Percentiles rank a stretch among this genome's conserved stretches.
These are phyloP conservation scores for Gnomoniopsis smithogilvyi DNA, from an alignment of 2,329 filamentous ascomycete genomes.

Conservation along the genomic window DNA sequence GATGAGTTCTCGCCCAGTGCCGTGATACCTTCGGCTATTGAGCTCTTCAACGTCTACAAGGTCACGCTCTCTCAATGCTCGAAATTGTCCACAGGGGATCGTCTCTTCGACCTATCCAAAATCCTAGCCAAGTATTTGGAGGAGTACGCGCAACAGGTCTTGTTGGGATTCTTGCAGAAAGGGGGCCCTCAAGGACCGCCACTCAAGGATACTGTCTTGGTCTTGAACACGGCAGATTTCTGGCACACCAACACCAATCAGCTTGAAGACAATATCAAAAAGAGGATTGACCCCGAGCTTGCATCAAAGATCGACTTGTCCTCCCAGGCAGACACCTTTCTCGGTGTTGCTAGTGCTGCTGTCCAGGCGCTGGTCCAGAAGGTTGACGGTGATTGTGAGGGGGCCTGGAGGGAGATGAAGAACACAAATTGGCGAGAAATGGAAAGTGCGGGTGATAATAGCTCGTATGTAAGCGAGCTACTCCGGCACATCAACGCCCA, in stretches of 20 bases:
- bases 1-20: slow-evolving; percentile 90
- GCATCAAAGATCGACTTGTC: slow-evolving; percentile 79
- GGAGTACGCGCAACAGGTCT: slow-evolving; percentile 89
- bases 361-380: slow-evolving; percentile 80
- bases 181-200: slow-evolving; percentile 51
- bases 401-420: slow-evolving; percentile 93
- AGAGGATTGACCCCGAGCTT: slow-evolving; percentile 78
- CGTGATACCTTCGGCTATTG: slow-evolving; percentile 90
- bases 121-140: slow-evolving; percentile 92
- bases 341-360: slow-evolving; percentile 87
- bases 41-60: slow-evolving; percentile 96
- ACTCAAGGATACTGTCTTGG: slow-evolving; percentile 76
- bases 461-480: slow-evolving; percentile 83
- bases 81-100: slow-evolving; percentile 88
- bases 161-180: slow-evolving; percentile 66
- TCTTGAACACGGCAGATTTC: slow-evolving; percentile 96
- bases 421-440: slow-evolving; percentile 94
- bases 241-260: slow-evolving; percentile 93
- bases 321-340: slow-evolving; percentile 89
- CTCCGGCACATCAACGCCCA: slow-evolving; percentile 69
- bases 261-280: slow-evolving; percentile 90
- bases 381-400: slow-evolving; percentile 79
- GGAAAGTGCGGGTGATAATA: slow-evolving; percentile 90
- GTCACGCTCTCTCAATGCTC: slow-evolving; percentile 90
- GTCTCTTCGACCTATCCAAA: slow-evolving; percentile 78